phyloP scores from a whole-genome alignment of 2,329 filamentous ascomycete species.

The Alternaria rosae region DNA sequence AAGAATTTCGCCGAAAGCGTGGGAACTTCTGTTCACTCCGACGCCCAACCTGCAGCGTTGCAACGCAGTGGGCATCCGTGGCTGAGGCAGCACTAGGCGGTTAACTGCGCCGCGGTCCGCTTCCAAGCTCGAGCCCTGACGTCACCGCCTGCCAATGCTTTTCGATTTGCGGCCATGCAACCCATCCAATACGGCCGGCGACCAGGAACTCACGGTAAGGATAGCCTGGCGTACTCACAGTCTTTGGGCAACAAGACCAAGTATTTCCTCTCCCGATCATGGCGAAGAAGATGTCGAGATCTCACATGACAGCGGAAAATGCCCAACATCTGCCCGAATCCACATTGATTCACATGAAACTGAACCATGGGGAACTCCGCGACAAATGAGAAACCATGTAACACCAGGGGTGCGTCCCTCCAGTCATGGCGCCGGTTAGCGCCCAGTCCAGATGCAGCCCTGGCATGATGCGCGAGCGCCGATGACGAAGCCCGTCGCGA shows the following conservation, averaged over 20 bases:
- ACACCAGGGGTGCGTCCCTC: conserved; percentile 10
- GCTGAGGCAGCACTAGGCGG: conserved; percentile 17
- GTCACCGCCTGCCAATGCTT: conserved; percentile 21
- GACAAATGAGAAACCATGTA: conserved; percentile 19
- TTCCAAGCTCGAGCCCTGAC: conserved; percentile 21
- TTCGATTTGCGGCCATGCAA: conserved; percentile 15
- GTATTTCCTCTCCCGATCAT: neutral
- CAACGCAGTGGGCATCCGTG: conserved; percentile 13
- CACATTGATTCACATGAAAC: conserved; percentile 4
- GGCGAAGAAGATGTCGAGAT: neutral
- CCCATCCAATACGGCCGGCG: conserved; percentile 21
- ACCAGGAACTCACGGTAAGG: conserved; percentile 24
- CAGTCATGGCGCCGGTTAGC: conserved; percentile 21
- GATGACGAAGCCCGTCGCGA: conserved; percentile 37
- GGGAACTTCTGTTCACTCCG: neutral
- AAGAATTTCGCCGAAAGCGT: neutral
- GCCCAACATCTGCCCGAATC: conserved; percentile 29
- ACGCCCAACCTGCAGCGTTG: neutral
- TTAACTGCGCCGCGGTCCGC: conserved; percentile 7
- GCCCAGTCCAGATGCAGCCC: conserved; percentile 18
- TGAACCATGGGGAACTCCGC: conserved; percentile 5
- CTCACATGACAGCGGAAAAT: neutral
- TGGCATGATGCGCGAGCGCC: conserved; percentile 21
- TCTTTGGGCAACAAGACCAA: conserved; percentile 9
- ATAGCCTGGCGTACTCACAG: conserved; percentile 20